Percentiles rank a stretch among this genome's conserved stretches.
phyloP scores from a whole-genome alignment of 148 eudicot genomes.

The Beta vulgaris region DNA sequence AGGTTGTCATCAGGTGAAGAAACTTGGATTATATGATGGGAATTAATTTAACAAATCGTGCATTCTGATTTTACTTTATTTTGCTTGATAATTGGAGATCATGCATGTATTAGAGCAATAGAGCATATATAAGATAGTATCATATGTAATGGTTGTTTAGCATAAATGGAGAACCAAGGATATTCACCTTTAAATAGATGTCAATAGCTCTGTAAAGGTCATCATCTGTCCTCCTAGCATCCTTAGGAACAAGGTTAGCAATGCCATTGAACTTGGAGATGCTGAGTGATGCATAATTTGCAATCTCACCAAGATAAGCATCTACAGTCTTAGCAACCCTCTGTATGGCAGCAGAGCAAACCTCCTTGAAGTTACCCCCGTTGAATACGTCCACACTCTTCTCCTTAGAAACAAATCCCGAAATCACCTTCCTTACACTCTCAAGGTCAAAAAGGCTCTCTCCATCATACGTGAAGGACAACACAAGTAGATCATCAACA shows the following conservation, averaged over 20 bases:
- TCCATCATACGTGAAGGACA: conserved; percentile 73
- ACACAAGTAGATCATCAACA: conserved; percentile 69
- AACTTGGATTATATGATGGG: too few relatives aligned
- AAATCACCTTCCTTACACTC: conserved; percentile 70
- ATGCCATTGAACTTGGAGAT: conserved; percentile 93
- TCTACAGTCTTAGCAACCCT: conserved; percentile 85
- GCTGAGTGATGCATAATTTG: conserved; percentile 57
- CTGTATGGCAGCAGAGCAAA: conserved; percentile 55
- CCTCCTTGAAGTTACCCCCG: conserved; percentile 69
- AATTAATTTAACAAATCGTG: too few relatives aligned
- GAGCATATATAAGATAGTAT: background rate
- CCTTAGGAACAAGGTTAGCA: conserved; percentile 81
- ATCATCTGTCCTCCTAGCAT: conserved; percentile 73
- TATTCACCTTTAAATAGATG: conserved; percentile 78
- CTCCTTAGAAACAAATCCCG: conserved; percentile 80
- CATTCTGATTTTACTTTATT: too few relatives aligned
- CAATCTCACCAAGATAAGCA: conserved; percentile 78
- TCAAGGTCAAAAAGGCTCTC: conserved; percentile 76
- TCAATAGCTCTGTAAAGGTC: conserved; percentile 89
- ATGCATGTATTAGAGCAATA: too few relatives aligned
- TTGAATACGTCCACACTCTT: conserved; percentile 82
- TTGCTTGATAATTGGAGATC: too few relatives aligned
- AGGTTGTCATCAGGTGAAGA: background rate
- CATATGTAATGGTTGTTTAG: background rate
- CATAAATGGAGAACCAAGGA: background rate